These are phyloP conservation scores for Colletotrichum siamense DNA, from an alignment of 2,329 filamentous ascomycete species.

Conservation along the genomic window DNA sequence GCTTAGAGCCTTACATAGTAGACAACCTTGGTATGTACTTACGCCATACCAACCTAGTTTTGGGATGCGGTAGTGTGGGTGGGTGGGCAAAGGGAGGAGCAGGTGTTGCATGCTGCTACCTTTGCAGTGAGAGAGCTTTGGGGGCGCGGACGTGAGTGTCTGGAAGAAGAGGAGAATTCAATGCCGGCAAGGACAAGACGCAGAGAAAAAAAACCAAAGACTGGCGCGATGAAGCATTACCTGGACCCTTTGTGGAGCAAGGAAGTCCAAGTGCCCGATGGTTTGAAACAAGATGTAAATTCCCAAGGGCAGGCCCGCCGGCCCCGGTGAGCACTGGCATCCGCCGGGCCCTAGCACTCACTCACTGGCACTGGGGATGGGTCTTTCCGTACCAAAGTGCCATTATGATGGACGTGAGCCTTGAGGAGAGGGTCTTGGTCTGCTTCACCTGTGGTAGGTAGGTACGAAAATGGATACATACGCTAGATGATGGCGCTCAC, in stretches of 20 bases:
- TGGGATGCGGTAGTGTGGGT: not conserved
- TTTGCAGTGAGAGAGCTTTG: not conserved
- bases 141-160: not conserved
- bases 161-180: not conserved
- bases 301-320: not conserved
- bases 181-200: not conserved
- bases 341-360: not conserved
- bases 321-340: not conserved
- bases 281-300: constrained; percentile 17
- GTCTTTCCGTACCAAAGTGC: not conserved
- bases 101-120: not conserved
- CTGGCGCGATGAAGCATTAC: constrained; percentile 6
- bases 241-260: constrained; percentile 8
- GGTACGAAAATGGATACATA: not conserved
- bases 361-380: not conserved
- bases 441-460: not conserved
- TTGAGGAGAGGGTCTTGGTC: not conserved
- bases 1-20: not conserved
- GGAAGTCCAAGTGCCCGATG: not conserved
- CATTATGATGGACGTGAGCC: not conserved
- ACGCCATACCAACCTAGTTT: not conserved
- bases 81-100: not conserved
- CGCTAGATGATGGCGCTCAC: not conserved
- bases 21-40: not conserved
- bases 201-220: not conserved